phyloP scores from a whole-genome alignment of 2,329 filamentous ascomycete genomes.

The Fonsecaea nubica region DNA sequence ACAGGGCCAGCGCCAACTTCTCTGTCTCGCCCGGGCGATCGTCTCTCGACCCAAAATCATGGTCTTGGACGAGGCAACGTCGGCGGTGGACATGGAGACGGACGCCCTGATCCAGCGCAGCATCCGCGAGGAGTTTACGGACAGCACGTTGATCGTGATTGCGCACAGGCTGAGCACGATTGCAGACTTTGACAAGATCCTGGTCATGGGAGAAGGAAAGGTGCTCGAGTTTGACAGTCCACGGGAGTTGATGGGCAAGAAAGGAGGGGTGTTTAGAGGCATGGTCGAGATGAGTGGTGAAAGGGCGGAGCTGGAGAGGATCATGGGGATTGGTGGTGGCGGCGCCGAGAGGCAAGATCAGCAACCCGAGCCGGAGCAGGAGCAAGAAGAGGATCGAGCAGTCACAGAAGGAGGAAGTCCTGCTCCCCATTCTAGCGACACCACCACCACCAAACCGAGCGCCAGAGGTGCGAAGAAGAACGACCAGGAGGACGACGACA shows the following conservation, averaged over 20 bases:
- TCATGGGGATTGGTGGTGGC: conserved; percentile 25
- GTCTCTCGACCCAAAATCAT: conserved; percentile 76
- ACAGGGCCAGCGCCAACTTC: conserved; percentile 76
- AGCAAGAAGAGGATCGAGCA: not conserved
- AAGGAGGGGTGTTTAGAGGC: conserved; percentile 63
- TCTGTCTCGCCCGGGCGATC: conserved; percentile 76
- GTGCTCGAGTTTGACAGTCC: conserved; percentile 73
- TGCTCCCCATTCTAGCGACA: not conserved
- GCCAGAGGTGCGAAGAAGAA: not conserved
- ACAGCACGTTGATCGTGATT: conserved; percentile 74
- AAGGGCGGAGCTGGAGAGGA: conserved; percentile 42
- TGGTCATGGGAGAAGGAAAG: conserved; percentile 71
- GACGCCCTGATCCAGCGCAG: conserved; percentile 75
- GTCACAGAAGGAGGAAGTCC: not conserved
- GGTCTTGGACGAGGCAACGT: conserved; percentile 81
- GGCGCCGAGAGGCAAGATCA: not conserved
- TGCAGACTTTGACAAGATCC: conserved; percentile 75
- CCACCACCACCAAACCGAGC: not conserved
- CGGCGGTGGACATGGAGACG: conserved; percentile 77
- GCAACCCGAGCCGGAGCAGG: not conserved
- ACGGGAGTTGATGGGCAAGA: conserved; percentile 63
- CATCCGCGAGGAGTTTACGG: conserved; percentile 74
- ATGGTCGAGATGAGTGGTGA: conserved; percentile 57
- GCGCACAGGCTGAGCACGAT: conserved; percentile 78
- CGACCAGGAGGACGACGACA: not conserved